A percentile compares a stretch with the other conserved stretches of the same genome.
Evolutionary conservation across 176 grass and related monocot genomes (phyloP).

Genomic region (Calamus simplicifolius): DNA sequence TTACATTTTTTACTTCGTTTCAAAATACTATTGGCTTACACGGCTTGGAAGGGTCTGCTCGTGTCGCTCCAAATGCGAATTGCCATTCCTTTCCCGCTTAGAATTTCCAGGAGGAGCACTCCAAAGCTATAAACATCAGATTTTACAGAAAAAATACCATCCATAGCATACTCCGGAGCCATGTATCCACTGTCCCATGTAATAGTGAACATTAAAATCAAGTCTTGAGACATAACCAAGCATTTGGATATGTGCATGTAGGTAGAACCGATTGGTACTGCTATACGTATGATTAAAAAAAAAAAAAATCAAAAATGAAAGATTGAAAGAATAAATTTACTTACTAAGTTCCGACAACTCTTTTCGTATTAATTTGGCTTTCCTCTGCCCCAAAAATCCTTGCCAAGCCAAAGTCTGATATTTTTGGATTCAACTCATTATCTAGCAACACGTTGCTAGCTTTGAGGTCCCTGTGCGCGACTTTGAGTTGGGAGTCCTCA

Average conservation of each 20-base stretch:
- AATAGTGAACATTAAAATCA: too few species aligned
- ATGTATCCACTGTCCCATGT: conserved; percentile 5
- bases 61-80: neutral
- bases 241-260: too few species aligned
- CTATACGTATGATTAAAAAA: too few species aligned
- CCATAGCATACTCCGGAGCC: conserved; percentile 24
- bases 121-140: conserved; percentile 31
- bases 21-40: too few species aligned
- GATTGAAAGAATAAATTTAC: neutral
- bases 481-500: neutral
- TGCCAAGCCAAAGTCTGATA: conserved; percentile 34
- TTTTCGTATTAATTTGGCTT: conserved; percentile 16
- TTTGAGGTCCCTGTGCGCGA: conserved; percentile 39
- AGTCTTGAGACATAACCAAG: too few species aligned
- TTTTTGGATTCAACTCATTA: conserved; percentile 28
- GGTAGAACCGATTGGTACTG: too few species aligned
- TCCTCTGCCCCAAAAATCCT: conserved; percentile 13
- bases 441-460: conserved; percentile 32
- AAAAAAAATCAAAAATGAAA: too few species aligned
- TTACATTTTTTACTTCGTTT: conserved; percentile 2
- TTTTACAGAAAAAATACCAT: conserved; percentile 18
- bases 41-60: too few species aligned
- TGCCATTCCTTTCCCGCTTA: conserved; percentile 18
- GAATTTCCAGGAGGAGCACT: conserved; percentile 22
- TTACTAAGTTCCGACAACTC: conserved; percentile 35